Percentiles rank a stretch among this genome's conserved stretches.
Conservation (phyloP, 169 alveolate genomes). For the Neospora caninum region DNA sequence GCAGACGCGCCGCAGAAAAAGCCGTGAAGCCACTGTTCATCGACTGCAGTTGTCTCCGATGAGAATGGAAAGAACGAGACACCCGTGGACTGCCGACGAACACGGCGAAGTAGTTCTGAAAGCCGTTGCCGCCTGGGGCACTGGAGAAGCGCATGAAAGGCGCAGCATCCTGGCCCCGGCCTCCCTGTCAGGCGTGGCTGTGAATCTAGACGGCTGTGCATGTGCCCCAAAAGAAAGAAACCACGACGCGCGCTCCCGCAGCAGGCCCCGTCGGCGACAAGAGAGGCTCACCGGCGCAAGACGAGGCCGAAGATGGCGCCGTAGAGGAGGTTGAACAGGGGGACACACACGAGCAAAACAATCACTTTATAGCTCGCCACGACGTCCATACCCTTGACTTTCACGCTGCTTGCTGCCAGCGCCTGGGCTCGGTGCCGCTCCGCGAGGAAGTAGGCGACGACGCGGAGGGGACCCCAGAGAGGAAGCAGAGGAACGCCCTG, state of each 20-base stretch:
- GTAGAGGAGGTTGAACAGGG: conserved; percentile 83
- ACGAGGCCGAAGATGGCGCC: conserved; percentile 82
- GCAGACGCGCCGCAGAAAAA: neutral
- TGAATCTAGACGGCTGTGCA: too few species aligned
- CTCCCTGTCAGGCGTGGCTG: too few species aligned
- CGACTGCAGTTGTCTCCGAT: too few species aligned
- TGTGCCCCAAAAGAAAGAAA: too few species aligned
- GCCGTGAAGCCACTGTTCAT: too few species aligned
- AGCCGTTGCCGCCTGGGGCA: too few species aligned
- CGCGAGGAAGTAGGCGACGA: conserved; percentile 83
- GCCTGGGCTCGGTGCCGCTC: conserved; percentile 87
- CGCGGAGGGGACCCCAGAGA: conserved; percentile 88
- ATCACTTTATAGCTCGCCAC: conserved; percentile 89
- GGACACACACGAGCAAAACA: conserved; percentile 86
- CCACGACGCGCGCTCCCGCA: too few species aligned
- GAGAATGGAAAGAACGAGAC: too few species aligned
- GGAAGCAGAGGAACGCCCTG: conserved; percentile 86
- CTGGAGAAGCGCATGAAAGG: too few species aligned
- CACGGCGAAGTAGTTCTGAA: too few species aligned
- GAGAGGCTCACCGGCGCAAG: conserved; percentile 5
- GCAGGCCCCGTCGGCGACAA: neutral
- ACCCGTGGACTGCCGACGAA: too few species aligned
- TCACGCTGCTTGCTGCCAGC: conserved; percentile 82
- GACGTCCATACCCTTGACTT: conserved; percentile 88
- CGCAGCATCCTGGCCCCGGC: too few species aligned